Evolutionary conservation across 202 grass and related monocot species (phyloP), one percentile per base, ranked within the genome.

Genomic region (Dendrocalamus latiflorus): DNA sequence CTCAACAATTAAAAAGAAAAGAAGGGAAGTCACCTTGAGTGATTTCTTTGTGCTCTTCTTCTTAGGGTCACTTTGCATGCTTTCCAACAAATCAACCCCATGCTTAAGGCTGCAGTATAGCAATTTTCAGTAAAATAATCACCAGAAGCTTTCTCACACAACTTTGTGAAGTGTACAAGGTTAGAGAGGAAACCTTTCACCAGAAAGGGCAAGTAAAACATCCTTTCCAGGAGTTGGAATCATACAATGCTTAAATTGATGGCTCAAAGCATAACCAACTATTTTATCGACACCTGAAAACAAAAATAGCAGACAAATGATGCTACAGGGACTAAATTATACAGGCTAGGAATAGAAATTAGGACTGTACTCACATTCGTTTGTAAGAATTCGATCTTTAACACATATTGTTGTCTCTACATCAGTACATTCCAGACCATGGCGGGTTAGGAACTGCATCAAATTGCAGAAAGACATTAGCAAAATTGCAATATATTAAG

Each of bases 201-300:
- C 78, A 77, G 93, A 87, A 42, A 95, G 85, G 49, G 87, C 60
- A 73, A 93, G 68, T 62, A 70, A 81, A 33, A 22, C 76, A 69
- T 98, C 96, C 56, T 87, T 89, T 56, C 53, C 72, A 51, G 81
- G 76, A 80, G 75, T 81, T 75, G 81, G 60, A 47, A 81, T 59
- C 20, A 21, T 89, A 54, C n/a, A 51, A 48, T 90, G 82, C 78
- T 86, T 93, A 60, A 94, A 80, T 64, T 98, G 89, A 91, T 93
- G 78, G 68, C 93, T 89, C 56, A 95, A 88, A 83, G 93, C 89
- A 84, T 95, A 98, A 82, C 96, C 96, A 75, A 98, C 83, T 76
- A 98, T 86, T 88, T 98, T 98, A 81, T 98, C 96, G 21, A 98
- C 96, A 84, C 91, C 96, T 98, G 81, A 87, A 87, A 84, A 86